phyloP scores from a whole-genome alignment of 768 basidiomycete genomes.

The Astraeus odoratus region DNA sequence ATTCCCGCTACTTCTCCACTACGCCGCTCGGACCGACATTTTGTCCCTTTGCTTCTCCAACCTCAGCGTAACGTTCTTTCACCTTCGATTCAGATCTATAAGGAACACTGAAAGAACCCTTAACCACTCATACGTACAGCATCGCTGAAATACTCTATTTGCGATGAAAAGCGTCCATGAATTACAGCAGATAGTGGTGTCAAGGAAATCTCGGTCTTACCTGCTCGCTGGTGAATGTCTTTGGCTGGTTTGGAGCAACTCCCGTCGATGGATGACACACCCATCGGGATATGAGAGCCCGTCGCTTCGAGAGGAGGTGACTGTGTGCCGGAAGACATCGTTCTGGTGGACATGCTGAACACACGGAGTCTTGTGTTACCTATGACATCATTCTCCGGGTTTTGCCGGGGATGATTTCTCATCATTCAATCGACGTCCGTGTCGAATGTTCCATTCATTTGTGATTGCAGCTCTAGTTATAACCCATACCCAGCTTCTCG shows the following conservation, averaged over 20 bases:
- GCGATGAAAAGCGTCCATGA: neutral
- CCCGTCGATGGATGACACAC: slow-evolving; percentile 38
- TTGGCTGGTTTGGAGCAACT: slow-evolving; percentile 27
- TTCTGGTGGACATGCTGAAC: neutral
- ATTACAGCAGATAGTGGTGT: neutral
- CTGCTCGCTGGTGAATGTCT: slow-evolving; percentile 41
- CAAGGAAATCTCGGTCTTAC: slow-evolving; percentile 18
- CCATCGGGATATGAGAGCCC: slow-evolving; percentile 41
- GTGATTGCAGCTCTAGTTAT: too few species aligned
- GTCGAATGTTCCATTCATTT: too few species aligned
- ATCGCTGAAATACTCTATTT: slow-evolving; percentile 24
- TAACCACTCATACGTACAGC: slow-evolving; percentile 12
- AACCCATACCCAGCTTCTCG: too few species aligned
- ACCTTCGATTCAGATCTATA: neutral
- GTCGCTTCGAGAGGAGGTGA: slow-evolving; percentile 51
- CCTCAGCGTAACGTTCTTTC: neutral
- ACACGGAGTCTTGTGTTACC: neutral
- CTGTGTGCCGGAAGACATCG: slow-evolving; percentile 35
- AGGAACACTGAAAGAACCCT: neutral
- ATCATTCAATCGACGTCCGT: slow-evolving; percentile 1
- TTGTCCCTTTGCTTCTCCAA: neutral
- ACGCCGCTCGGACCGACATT: neutral
- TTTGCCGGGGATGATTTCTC: too few species aligned
- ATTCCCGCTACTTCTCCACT: neutral
- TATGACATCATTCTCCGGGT: slow-evolving; percentile 23